Base-by-base conservation (phyloP, 768 basidiomycete species). In the Phaeotremella fagi region DNA sequence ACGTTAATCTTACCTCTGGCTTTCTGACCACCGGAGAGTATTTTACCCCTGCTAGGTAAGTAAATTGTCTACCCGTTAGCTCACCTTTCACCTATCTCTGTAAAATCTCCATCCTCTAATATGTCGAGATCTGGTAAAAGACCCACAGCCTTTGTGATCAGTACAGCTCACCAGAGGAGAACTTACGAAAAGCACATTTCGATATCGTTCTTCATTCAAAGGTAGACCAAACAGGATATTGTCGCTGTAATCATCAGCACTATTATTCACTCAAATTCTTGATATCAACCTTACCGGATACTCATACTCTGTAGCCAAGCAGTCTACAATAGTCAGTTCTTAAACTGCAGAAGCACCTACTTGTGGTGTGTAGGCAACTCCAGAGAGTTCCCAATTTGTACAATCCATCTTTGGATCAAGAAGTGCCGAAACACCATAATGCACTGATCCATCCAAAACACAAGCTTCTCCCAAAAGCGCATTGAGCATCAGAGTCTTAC, bases 51-150 rank as follows among this genome's bases (percentile, higher is more conserved):
- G 43, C 23, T 20, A 3, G 16, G 25, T 42, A 31, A 1, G 28
- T 41, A 23, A 7, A 31, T 22, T 16, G 23, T 26, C 33, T 31
- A 37, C 37, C 27, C 50, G 43, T 83, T 15, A 81, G 64, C 48
- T 1, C 82, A 83, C 63, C 82, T 82, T 70, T 86, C 85, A 2
- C 85, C 84, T 26, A 86, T 82, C 73, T 87, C 85, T 2, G 85
- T 85, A 36, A 77, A 64, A 65, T 86, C 85, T 0, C 83, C 82
- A 25, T 83, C 84, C 20, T 79, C 77, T 36, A 81, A 78, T n/a
- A 81, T 59, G 22, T 62, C 72, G 1, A 82, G 67, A 52, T 82
- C 81, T 16, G 76, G 78, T 37, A 74, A 57, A 26, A 80, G 63
- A 4, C 72, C 66, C 2, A 42, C 50, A 15, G 47, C 60, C 68